These are phyloP conservation scores for Kluyveromyces wickerhamii DNA, from an alignment of 805 yeast species.

Conservation along the genomic window DNA sequence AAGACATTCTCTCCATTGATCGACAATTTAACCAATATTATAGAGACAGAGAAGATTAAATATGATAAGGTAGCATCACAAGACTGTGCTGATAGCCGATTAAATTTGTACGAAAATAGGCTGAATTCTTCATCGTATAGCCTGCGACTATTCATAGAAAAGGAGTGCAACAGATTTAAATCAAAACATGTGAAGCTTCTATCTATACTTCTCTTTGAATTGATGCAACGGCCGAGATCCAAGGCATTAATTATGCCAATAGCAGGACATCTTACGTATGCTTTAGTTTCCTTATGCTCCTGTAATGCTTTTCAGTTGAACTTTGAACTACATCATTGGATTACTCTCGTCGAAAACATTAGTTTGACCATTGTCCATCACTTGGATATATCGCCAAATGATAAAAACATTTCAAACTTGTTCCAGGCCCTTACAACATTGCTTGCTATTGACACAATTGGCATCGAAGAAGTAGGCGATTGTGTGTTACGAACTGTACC, in stretches of 20 bases:
- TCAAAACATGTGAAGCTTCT: conserved; percentile 20
- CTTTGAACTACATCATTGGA: conserved; percentile 21
- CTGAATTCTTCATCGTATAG: conserved; percentile 21
- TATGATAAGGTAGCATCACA: conserved; percentile 10
- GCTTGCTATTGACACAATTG: conserved; percentile 20
- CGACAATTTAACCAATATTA: conserved; percentile 24
- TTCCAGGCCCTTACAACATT: conserved; percentile 19
- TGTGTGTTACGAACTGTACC: conserved; percentile 15
- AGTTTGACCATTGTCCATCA: conserved; percentile 11
- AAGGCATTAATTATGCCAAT: conserved; percentile 13
- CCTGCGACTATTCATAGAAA: conserved; percentile 24
- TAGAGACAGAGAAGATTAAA: conserved; percentile 32
- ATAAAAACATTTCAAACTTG: conserved; percentile 24
- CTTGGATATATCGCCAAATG: conserved; percentile 13
- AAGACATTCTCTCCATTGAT: conserved; percentile 18
- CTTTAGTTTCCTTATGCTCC: conserved; percentile 14
- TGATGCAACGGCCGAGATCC: conserved; percentile 13
- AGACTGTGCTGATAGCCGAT: conserved; percentile 22
- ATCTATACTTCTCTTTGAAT: conserved; percentile 18
- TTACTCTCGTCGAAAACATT: conserved; percentile 12
- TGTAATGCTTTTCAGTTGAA: conserved; percentile 20
- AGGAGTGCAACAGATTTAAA: conserved; percentile 19
- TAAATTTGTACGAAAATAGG: conserved; percentile 26
- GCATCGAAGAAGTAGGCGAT: conserved; percentile 14
- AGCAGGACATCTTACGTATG: conserved; percentile 21